Evolutionary conservation across 345 rosid species (phyloP), one percentile per base, ranked within the genome.

Genomic region (Ceriops tagal): DNA sequence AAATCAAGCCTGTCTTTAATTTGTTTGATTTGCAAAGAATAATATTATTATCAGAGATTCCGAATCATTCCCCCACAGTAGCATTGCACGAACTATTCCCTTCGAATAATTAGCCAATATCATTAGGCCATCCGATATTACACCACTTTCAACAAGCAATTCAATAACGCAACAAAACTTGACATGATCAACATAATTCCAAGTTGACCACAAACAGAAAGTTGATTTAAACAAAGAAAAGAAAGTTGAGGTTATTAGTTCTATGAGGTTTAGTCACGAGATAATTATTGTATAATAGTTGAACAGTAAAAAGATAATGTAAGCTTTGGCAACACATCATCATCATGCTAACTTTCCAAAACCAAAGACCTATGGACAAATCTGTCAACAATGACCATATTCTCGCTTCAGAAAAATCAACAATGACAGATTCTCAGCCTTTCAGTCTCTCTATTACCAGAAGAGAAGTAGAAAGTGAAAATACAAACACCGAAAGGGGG

Each of bases 321-420:
- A 19, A 58, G 34, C 49, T 56, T 75, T 21, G n/a, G 55, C 15
- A 67, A 53, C 39, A 64, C 79, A 31, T 26, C 75, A 64, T 64
- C 74, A 57, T 46, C 39, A 31, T 53, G 56, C 74, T 75, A 63
- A 30, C 66, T 55, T 67, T 46, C 22, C 46, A 53, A 69, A 58
- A 43, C 49, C 71, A 71, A 68, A 61, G 64, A 64, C 11, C 55
- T 66, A 34, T 53, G 58, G 74, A 68, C 62, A 73, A 65, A 46
- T 64, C 61, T 39, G 66, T 5, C 75, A 60, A 3, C 56, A 74
- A 68, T 65, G 67, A 71, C 70, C 65, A 47, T 58, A 37, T 69
- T 49, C 71, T 69, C 74, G 61, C 63, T 74, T 19, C 37, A 66
- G 60, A 53, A 75, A 75, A 67, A 79, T 59, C 60, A 66, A 22